A percentile compares a stretch with the other conserved stretches of the same genome.
phyloP scores from a whole-genome alignment of 306 rosid species.

The Quercus engelmannii region DNA sequence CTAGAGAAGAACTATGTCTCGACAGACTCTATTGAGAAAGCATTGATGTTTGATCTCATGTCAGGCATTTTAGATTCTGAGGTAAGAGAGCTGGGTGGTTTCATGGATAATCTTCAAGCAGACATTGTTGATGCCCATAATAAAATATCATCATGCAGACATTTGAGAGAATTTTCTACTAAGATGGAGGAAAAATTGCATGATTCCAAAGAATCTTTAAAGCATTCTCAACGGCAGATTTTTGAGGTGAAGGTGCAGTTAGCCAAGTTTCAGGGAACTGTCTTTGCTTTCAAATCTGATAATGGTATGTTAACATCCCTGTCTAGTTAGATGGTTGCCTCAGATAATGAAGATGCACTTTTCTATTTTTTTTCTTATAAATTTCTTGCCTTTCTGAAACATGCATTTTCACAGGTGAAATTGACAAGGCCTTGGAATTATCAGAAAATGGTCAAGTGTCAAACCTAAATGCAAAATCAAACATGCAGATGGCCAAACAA shows the following conservation, averaged over 20 bases:
- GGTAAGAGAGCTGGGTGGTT: slow-evolving; percentile 79
- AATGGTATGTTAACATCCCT: slow-evolving; percentile 42
- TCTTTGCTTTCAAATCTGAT: slow-evolving; percentile 46
- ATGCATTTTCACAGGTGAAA: slow-evolving; percentile 54
- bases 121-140: slow-evolving; percentile 64
- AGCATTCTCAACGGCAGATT: slow-evolving; percentile 66
- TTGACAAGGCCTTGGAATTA: slow-evolving; percentile 33
- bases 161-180: slow-evolving; percentile 48
- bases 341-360: slow-evolving; percentile 3
- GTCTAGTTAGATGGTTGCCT: slow-evolving; percentile 13
- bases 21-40: slow-evolving; percentile 49
- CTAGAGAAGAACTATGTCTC: slow-evolving; percentile 33
- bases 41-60: slow-evolving; percentile 63
- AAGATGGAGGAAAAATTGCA: slow-evolving; percentile 64
- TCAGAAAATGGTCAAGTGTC: slow-evolving; percentile 40
- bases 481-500: slow-evolving; percentile 56
- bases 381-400: slow-evolving; percentile 28
- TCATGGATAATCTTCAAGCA: slow-evolving; percentile 65
- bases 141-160: slow-evolving; percentile 67
- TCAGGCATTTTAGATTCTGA: slow-evolving; percentile 76
- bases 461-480: slow-evolving; percentile 43
- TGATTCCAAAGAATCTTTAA: slow-evolving; percentile 66
- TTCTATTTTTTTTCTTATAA: not conserved
- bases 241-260: slow-evolving; percentile 71
- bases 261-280: slow-evolving; percentile 66